A percentile compares a stretch with the other conserved stretches of the same genome.
Evolutionary conservation across 768 basidiomycete species (phyloP).

Genomic region (Xerocomellus amylosporus): DNA sequence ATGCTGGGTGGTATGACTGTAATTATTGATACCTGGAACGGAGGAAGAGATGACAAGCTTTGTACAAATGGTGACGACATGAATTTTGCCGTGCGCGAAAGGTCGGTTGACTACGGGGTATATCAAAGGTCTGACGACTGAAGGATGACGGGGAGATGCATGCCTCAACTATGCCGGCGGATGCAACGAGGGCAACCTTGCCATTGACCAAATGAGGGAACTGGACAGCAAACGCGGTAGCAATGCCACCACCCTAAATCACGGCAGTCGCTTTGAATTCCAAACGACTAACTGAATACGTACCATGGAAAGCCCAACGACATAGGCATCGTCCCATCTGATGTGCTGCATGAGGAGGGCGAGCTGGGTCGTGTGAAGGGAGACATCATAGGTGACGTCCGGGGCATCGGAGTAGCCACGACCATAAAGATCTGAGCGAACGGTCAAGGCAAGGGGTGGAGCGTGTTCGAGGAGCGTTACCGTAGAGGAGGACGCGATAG

Average conservation of each 20-base stretch:
- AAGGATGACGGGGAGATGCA: neutral
- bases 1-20: neutral
- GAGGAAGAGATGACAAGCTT: slow-evolving; percentile 56
- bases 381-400: slow-evolving; percentile 59
- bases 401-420: slow-evolving; percentile 84
- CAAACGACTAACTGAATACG: neutral
- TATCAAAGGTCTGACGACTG: neutral
- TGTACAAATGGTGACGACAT: slow-evolving; percentile 79
- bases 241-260: slow-evolving; percentile 66
- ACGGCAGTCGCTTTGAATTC: slow-evolving; percentile 11
- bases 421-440: slow-evolving; percentile 67
- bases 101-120: slow-evolving; percentile 50
- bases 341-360: slow-evolving; percentile 79
- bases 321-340: slow-evolving; percentile 61
- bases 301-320: slow-evolving; percentile 79
- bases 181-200: slow-evolving; percentile 64
- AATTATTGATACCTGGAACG: slow-evolving; percentile 49
- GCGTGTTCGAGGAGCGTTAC: slow-evolving; percentile 33
- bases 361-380: slow-evolving; percentile 72
- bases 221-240: slow-evolving; percentile 64
- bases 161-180: slow-evolving; percentile 68
- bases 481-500: slow-evolving; percentile 74
- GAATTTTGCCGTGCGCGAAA: slow-evolving; percentile 72
- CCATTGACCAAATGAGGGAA: slow-evolving; percentile 71
- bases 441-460: neutral